Evolutionary conservation across 139 green algal genomes (phyloP), one percentile per base, ranked within the genome.

Genomic region (Limnomonas spitsbergensis): DNA sequence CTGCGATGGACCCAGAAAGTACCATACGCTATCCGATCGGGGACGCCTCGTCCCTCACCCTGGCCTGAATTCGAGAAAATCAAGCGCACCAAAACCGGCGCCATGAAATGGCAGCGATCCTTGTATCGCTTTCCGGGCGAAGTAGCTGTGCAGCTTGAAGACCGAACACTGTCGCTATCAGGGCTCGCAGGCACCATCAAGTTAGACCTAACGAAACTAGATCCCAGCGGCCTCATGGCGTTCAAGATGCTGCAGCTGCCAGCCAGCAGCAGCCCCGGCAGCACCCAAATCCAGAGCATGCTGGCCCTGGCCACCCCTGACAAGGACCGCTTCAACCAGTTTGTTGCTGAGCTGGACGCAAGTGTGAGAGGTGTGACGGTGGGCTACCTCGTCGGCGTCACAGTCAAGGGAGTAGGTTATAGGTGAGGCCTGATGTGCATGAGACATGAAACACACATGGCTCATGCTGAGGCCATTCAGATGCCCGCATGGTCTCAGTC

Each of bases 381-480:
- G 53, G 86, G 87, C 56, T 91, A 88, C 78, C 82, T 91, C 24
- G 61, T 88, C 1, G 87, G 83, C 38, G 14, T 91, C 31, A 86
- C 84, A 27, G 84, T 89, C 26, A 84, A 91, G 80, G 87, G 87
- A 34, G 84, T 91, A 35, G 87, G 87, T 1, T 91, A 91, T 82
- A 77, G 70, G 70, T 77, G n/a, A 42, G 69, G n/a, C n/a, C 20
- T 20, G n/a, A n/a, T n/a, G n/a, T n/a, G n/a, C n/a, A n/a, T n/a
- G n/a, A n/a, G n/a, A n/a, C n/a, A n/a, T n/a, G n/a, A n/a, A n/a
- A n/a, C n/a, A n/a, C n/a, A n/a, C n/a, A n/a, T n/a, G n/a, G n/a
- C n/a, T n/a, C n/a, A n/a, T n/a, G n/a, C n/a, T n/a, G n/a, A n/a
- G n/a, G n/a, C n/a, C n/a, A n/a, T n/a, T n/a, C n/a, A n/a, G n/a